Evolutionary conservation across 2,329 filamentous ascomycete species (phyloP).

Genomic region (Cladosporium sp.): DNA sequence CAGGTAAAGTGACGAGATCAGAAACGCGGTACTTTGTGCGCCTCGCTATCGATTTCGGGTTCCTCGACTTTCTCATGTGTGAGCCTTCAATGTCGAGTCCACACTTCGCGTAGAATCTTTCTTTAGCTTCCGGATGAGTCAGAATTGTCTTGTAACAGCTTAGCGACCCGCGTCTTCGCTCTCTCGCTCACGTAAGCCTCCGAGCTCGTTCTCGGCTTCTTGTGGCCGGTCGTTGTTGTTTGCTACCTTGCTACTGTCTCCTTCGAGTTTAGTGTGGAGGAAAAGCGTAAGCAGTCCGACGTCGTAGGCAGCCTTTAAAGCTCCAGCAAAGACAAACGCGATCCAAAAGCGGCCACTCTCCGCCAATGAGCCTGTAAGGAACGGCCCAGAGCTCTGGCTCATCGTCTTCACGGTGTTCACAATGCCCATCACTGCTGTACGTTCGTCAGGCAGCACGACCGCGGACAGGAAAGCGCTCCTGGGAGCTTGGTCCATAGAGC

Average conservation of each 20-base stretch:
- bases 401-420: constrained; percentile 70
- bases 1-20: no score
- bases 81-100: no score
- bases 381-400: constrained; percentile 61
- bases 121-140: no score
- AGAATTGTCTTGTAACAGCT: not conserved
- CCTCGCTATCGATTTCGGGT: no score
- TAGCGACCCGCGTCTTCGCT: not conserved
- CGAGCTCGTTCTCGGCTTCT: not conserved
- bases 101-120: no score
- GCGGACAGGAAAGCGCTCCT: constrained; percentile 69
- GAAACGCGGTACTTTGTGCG: no score
- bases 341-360: constrained; percentile 59
- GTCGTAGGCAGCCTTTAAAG: constrained; percentile 57
- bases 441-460: constrained; percentile 62
- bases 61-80: no score
- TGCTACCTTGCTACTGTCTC: not conserved
- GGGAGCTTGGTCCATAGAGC: constrained; percentile 71
- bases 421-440: constrained; percentile 70
- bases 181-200: not conserved
- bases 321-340: constrained; percentile 63
- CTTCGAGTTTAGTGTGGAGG: constrained; percentile 7
- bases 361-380: constrained; percentile 65
- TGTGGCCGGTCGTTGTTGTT: not conserved
- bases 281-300: constrained; percentile 36